Base-by-base conservation (phyloP, 106 monocot species). In the Phalaenopsis aphrodite region DNA sequence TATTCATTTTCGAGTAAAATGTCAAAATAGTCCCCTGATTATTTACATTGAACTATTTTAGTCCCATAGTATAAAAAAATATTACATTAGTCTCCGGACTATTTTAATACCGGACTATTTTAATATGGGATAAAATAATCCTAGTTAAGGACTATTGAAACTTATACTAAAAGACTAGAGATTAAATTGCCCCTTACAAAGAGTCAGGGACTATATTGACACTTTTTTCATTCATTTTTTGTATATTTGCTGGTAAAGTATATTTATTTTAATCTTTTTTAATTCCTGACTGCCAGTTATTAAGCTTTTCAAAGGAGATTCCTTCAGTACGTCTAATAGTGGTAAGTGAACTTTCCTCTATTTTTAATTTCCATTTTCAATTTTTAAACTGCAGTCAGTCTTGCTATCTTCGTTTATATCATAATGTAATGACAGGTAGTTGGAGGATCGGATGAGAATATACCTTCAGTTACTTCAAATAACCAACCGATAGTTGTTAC, bases 241-340 rank as follows among this genome's bases (percentile, higher is more conserved):
- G 30, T 30, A 30, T 30, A 30, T 30, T 76, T 58, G 30, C 61
- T 72, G 36, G 6, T 42, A 72, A 41, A 71, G 41, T 41, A 61
- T 78, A 21, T 41, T 56, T 30, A 19, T 77, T 5, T 41, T 23
- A 30, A 18, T 0, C 55, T 37, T 49, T 77, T 5, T 77, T 14
- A 56, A 52, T 14, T 11, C 75, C 69, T 87, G 88, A 85, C 14
- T 30, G 21, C 11, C 94, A 99, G 98, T 71, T 99, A 78, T 80
- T 94, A 80, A 94, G 93, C 83, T 99, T 89, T 84, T 82, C 89
- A 81, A 79, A 86, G 30, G 75, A 93, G 55, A 94, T 99, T 64
- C 94, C 91, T 45, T 91, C 88, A 81, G 89, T 93, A 43, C 98
- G 85, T 15, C 84, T 99, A 16, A 91, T 99, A 61, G 98, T 94